These are phyloP conservation scores for Candida albicans DNA, from an alignment of 1,139 yeast genomes.

Conservation along the genomic window DNA sequence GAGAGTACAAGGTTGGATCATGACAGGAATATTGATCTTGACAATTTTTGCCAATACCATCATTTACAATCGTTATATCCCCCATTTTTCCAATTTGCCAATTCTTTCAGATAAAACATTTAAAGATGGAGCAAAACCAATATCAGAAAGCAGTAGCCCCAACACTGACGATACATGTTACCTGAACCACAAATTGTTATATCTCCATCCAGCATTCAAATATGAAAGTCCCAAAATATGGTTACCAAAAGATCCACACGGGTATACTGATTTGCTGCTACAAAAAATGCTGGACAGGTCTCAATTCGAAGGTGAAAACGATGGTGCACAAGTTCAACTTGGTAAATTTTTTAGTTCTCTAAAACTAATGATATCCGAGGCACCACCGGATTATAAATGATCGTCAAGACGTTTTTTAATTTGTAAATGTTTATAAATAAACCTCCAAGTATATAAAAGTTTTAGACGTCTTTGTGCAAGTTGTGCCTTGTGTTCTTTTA, in stretches of 20 bases:
- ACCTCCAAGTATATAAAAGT: slow-evolving; percentile 22
- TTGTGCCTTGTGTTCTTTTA: slow-evolving; percentile 12
- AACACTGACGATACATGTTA: slow-evolving; percentile 10
- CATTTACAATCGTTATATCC: slow-evolving; percentile 29
- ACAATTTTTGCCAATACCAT: slow-evolving; percentile 37
- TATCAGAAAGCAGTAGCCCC: not conserved
- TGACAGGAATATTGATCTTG: slow-evolving; percentile 41
- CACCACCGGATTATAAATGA: slow-evolving; percentile 40
- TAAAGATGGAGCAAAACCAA: slow-evolving; percentile 3
- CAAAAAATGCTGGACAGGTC: slow-evolving; percentile 10
- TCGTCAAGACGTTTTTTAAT: slow-evolving; percentile 25
- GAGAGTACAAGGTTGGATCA: slow-evolving; percentile 45
- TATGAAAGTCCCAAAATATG: slow-evolving; percentile 35
- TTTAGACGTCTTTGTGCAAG: not conserved
- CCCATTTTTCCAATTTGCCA: slow-evolving; percentile 32
- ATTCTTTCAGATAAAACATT: slow-evolving; percentile 22
- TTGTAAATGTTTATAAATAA: slow-evolving; percentile 21
- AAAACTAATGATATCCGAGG: slow-evolving; percentile 26
- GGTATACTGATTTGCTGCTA: slow-evolving; percentile 18
- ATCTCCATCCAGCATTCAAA: slow-evolving; percentile 35
- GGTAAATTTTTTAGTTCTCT: slow-evolving; percentile 16
- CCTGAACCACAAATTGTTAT: slow-evolving; percentile 24
- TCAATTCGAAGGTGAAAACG: slow-evolving; percentile 24
- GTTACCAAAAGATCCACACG: slow-evolving; percentile 32
- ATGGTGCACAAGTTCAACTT: slow-evolving; percentile 29